Conservation (phyloP, 1,139 yeast genomes). For the Candida freyschussii region DNA sequence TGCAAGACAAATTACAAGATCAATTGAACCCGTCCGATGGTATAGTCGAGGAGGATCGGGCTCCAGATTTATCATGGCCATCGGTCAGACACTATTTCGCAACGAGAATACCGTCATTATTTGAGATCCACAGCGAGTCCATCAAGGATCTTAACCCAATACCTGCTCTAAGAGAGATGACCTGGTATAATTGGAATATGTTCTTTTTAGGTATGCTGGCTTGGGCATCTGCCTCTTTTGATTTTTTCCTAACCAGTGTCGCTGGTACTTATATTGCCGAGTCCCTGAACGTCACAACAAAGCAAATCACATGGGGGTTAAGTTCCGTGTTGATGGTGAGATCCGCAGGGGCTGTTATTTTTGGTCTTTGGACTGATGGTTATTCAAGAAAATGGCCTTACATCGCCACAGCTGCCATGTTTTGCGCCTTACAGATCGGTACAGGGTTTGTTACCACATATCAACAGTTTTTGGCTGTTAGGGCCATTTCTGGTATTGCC, state of each 20-base stretch:
- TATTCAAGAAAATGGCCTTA: constrained; percentile 55
- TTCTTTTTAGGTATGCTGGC: constrained; percentile 44
- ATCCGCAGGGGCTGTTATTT: constrained; percentile 53
- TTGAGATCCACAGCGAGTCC: constrained; percentile 23
- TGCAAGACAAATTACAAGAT: constrained; percentile 4
- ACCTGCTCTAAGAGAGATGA: constrained; percentile 32
- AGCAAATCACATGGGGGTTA: constrained; percentile 52
- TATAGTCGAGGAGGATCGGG: constrained; percentile 16
- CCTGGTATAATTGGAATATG: constrained; percentile 37
- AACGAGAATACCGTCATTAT: constrained; percentile 28
- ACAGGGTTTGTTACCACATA: constrained; percentile 50
- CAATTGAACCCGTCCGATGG: constrained; percentile 8
- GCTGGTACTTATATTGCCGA: constrained; percentile 42
- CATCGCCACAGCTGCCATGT: constrained; percentile 38
- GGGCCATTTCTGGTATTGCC: constrained; percentile 45
- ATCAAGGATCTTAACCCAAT: constrained; percentile 30
- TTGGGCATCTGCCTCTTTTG: constrained; percentile 52
- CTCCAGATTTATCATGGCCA: constrained; percentile 25
- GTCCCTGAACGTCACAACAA: constrained; percentile 36
- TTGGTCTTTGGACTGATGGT: constrained; percentile 48
- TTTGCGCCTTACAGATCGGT: constrained; percentile 46
- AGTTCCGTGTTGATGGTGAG: constrained; percentile 56
- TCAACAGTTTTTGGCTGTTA: constrained; percentile 45
- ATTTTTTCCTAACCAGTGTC: constrained; percentile 48
- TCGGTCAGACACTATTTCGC: constrained; percentile 23